phyloP scores from a whole-genome alignment of 257 asterid genomes.

The Fraxinus quadrangulata region DNA sequence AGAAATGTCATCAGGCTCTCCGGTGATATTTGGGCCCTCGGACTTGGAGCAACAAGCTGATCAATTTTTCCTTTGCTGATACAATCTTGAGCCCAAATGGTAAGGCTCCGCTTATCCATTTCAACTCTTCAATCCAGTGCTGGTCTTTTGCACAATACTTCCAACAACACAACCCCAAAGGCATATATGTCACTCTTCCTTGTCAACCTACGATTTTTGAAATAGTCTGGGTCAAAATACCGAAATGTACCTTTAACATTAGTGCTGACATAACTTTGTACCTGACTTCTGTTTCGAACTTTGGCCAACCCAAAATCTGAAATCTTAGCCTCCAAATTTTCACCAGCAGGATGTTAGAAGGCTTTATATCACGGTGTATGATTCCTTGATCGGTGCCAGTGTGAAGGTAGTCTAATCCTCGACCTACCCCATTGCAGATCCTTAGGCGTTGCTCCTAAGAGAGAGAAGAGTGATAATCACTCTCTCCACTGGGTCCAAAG shows the following conservation, averaged over 20 bases:
- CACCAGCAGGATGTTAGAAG: slow-evolving; percentile 59
- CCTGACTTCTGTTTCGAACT: slow-evolving; percentile 36
- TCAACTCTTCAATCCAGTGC: slow-evolving; percentile 38
- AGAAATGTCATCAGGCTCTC: slow-evolving; percentile 41
- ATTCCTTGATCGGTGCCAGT: slow-evolving; percentile 34
- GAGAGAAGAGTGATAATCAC: slow-evolving; percentile 21
- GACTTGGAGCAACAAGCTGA: slow-evolving; percentile 36
- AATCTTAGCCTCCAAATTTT: slow-evolving; percentile 51
- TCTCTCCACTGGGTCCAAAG: slow-evolving; percentile 28
- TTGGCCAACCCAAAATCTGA: slow-evolving; percentile 72
- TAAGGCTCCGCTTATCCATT: slow-evolving; percentile 38
- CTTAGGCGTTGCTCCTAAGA: slow-evolving; percentile 46
- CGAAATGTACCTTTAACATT: slow-evolving; percentile 59
- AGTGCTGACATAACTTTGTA: slow-evolving; percentile 47
- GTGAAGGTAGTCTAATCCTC: slow-evolving; percentile 56
- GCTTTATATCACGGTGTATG: slow-evolving; percentile 61
- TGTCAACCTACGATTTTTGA: slow-evolving; percentile 40
- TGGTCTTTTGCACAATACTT: slow-evolving; percentile 53
- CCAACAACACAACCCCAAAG: slow-evolving; percentile 63
- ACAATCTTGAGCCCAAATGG: slow-evolving; percentile 46
- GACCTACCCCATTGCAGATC: slow-evolving; percentile 57
- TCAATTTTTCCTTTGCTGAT: slow-evolving; percentile 39
- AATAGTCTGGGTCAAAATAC: slow-evolving; percentile 55
- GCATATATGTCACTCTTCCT: slow-evolving; percentile 57
- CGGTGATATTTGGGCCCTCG: slow-evolving; percentile 42